Conservation (phyloP, 108 stramenopile genomes). For the Skeletonema tropicum region DNA sequence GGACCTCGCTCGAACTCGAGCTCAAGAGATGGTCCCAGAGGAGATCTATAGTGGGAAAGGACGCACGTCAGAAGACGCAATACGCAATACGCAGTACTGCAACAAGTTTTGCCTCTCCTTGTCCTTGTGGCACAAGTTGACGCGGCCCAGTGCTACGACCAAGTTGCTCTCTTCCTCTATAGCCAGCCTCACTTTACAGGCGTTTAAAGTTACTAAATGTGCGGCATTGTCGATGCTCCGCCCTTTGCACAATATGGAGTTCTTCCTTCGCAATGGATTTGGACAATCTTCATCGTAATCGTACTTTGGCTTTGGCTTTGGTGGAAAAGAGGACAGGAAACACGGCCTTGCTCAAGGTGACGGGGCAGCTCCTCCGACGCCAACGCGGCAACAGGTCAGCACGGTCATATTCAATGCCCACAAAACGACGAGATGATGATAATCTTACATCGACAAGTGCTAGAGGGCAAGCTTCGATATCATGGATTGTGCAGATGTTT, state of each 20-base stretch:
- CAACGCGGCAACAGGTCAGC: conserved; percentile 13
- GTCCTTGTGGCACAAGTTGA: neutral
- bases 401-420: conserved; percentile 1
- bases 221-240: conserved; percentile 10
- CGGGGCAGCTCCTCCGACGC: conserved; percentile 17
- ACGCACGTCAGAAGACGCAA: conserved; percentile 28
- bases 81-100: conserved; percentile 21
- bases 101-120: neutral
- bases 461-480: too few species aligned
- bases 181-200: neutral
- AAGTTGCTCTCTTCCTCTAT: conserved; percentile 19
- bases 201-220: neutral
- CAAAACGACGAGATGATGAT: neutral
- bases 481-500: too few species aligned
- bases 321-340: neutral
- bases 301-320: too few species aligned
- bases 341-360: conserved; percentile 42
- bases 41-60: conserved; percentile 16
- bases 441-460: too few species aligned
- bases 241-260: conserved; percentile 24
- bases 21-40: conserved; percentile 2
- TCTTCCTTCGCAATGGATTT: conserved; percentile 27
- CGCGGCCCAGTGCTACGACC: conserved; percentile 28
- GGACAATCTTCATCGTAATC: conserved; percentile 16
- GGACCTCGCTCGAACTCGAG: too few species aligned